These are phyloP conservation scores for Volvox reticuliferus DNA, from an alignment of 139 green algal species.

Conservation along the genomic window DNA sequence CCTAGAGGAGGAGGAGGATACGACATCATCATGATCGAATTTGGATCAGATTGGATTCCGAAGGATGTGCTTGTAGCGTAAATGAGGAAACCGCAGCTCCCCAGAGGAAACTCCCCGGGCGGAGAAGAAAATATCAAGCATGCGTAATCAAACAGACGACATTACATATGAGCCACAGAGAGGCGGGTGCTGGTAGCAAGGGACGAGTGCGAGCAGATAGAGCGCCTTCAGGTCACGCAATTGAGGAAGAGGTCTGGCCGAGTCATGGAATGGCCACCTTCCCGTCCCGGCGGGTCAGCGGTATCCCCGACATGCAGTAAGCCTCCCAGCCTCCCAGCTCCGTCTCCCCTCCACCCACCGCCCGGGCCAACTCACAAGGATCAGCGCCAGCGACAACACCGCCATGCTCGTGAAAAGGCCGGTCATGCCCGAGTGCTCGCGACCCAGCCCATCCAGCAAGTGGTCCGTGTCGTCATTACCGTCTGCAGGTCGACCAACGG, in stretches of 20 bases:
- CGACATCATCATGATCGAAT: background rate
- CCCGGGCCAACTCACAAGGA: background rate
- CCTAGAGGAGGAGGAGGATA: background rate
- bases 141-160: background rate
- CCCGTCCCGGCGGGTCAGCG: no score
- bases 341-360: background rate
- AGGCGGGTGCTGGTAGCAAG: background rate
- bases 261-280: no score
- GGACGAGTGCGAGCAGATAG: no score
- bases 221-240: no score
- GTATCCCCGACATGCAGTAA: no score
- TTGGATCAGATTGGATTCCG: background rate
- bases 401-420: constrained; percentile 31
- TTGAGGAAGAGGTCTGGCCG: no score
- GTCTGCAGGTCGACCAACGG: background rate
- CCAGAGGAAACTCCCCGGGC: background rate
- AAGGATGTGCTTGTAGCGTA: background rate
- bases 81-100: background rate
- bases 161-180: background rate
- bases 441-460: constrained; percentile 27
- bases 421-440: constrained; percentile 18
- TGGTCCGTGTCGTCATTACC: constrained; percentile 41
- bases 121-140: background rate
- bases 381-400: constrained; percentile 37
- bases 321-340: no score